Evolutionary conservation across 345 rosid genomes (phyloP).

Genomic region (Schrenkiella parvula): DNA sequence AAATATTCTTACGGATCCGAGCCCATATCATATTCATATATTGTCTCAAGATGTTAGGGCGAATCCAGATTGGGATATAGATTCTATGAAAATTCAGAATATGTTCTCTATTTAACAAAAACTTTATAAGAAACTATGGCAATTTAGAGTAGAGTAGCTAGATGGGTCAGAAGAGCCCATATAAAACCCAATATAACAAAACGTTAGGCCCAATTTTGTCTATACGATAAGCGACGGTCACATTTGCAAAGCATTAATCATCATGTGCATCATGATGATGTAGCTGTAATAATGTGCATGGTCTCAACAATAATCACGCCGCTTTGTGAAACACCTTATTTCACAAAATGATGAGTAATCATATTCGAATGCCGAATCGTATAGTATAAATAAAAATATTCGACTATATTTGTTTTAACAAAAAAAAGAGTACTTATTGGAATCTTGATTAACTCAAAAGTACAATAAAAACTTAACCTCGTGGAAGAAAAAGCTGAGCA

Average conservation of each 20-base stretch:
- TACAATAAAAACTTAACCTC: background rate
- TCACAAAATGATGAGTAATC: conserved; percentile 20
- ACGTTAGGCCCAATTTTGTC: background rate
- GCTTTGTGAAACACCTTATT: conserved; percentile 22
- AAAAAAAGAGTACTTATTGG: background rate
- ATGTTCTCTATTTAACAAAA: background rate
- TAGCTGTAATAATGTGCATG: conserved; percentile 12
- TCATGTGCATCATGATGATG: conserved; percentile 20
- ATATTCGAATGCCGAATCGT: conserved; percentile 13
- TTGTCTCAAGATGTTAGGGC: too few species aligned
- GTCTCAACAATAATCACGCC: conserved; percentile 17
- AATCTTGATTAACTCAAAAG: background rate
- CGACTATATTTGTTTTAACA: background rate
- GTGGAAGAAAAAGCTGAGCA: conserved; percentile 34
- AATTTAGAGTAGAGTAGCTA: background rate
- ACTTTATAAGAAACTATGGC: background rate
- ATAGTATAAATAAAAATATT: background rate
- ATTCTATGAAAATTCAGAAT: too few species aligned
- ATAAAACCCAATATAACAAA: conserved; percentile 7
- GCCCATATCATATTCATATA: too few species aligned
- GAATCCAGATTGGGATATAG: background rate
- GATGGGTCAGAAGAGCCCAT: background rate
- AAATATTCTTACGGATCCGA: too few species aligned
- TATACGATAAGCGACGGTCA: background rate
- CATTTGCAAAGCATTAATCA: conserved; percentile 10